Base-by-base conservation (phyloP, 2,329 filamentous ascomycete species). In the Colletotrichum musicola region DNA sequence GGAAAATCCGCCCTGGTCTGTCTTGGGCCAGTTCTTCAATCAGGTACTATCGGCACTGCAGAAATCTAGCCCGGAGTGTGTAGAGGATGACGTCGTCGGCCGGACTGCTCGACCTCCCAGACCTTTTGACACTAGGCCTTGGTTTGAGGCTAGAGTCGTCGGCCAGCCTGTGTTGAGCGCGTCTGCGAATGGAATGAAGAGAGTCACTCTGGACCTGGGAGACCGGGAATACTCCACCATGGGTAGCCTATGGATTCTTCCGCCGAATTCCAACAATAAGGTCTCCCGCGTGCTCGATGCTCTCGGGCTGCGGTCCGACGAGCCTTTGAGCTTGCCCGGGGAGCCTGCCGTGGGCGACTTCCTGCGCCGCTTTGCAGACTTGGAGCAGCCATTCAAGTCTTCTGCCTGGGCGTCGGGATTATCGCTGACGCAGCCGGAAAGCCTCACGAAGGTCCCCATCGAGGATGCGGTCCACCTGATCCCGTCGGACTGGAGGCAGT, bases 151-250 rank as follows among this genome's bases (percentile, higher is more conserved):
- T 9, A 65, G 55, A 12, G 49, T 68, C 1, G 44, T 68, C 6
- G 65, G 65, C 14, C 27, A 56, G 16, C 65, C 65, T 20, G 55
- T 56, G 9, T 14, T 12, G 22, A 62, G 62, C 6, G 16, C 65
- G 13, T 42, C 62, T 3, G n/a, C 49, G 18, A 55, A 50, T 20
- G 49, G 65, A 5, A 68, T 68, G 65, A 68, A 65, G 62, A 65
- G 65, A 13, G 62, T 68, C 40, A 68, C 65, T 3, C 55, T 68
- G 1, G 47, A 68, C 35, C 6, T 68, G 55, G 65, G 54, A 3
- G 65, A 61, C 27, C 62, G 65, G n/a, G 65, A 65, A 13, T 68
- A 68, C 20, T 62, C 65, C 10, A 68, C 65, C 16, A 68, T 68
- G 65, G 62, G 62, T 4, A 68, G 65, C 10, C 46, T 68, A 5